Evolutionary conservation across 345 rosid genomes (phyloP), one percentile per base, ranked within the genome.

Genomic region (Gossypium ekmanianum): DNA sequence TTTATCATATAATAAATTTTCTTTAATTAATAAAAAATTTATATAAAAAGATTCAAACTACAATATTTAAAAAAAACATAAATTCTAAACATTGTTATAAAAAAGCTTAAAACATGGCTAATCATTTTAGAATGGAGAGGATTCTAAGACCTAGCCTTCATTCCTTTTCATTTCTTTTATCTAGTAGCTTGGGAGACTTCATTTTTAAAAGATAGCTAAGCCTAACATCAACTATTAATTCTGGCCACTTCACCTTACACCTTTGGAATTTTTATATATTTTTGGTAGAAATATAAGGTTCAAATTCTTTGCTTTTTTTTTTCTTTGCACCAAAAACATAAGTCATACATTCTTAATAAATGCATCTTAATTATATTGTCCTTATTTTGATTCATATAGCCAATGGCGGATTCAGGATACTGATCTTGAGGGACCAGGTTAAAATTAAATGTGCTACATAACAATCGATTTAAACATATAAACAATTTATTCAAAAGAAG

Each of bases 381-480:
- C 41, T 34, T 34, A 34, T 34, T 34, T 34, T 5, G 7, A 34
- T 5, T 34, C 6, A 5, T 1, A 6, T 34, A 34, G 39, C 6
- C 3, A 34, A 34, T 4, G 39, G 6, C 4, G 6, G 39, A 34
- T 5, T 34, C 1, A 4, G 0, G 6, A 4, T 4, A 6, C 1
- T 4, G 4, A 34, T 34, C 1, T 34, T 34, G 6, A 6, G 39
- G 6, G 1, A 0, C 0, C 0, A 34, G 6, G 6, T 1, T 34
- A 34, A 34, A 34, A 34, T 34, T 34, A 29, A 3, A 29, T 0
- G 5, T 29, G 1, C 4, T 29, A 34, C 0, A 1, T 34, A 34
- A 34, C 39, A 34, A 34, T 34, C 1, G 0, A 34, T 34, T 34
- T 34, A 4, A 34, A 4, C 4, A 34, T 4, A 34, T 0, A 34